Conservation (phyloP, 768 basidiomycete species). For the Mycena epipterygia region DNA sequence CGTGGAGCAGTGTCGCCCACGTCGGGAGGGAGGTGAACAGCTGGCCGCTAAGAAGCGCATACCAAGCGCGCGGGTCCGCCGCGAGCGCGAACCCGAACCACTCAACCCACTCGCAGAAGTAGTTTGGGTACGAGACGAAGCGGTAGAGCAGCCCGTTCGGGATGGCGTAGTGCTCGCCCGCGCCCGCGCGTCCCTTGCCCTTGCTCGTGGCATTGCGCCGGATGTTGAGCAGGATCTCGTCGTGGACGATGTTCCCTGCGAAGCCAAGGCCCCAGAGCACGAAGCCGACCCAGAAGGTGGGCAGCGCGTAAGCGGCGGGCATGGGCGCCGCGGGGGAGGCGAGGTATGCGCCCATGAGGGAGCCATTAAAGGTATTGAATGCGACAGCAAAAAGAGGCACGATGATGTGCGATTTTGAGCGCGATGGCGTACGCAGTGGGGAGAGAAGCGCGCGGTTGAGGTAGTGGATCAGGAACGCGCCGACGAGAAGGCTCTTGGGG, state of each 20-base stretch:
- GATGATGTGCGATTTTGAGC: slow-evolving; percentile 79
- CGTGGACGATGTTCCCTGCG: slow-evolving; percentile 86
- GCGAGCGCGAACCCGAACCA: slow-evolving; percentile 92
- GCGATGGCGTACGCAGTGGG: slow-evolving; percentile 83
- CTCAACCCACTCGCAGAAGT: slow-evolving; percentile 95
- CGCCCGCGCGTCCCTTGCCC: slow-evolving; percentile 49
- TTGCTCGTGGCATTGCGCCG: slow-evolving; percentile 69
- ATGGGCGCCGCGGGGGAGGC: slow-evolving; percentile 65
- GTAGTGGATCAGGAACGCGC: slow-evolving; percentile 83
- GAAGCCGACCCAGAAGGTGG: slow-evolving; percentile 74
- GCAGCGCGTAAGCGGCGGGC: slow-evolving; percentile 43
- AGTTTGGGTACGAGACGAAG: slow-evolving; percentile 92
- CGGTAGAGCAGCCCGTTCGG: slow-evolving; percentile 84
- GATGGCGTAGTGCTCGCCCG: slow-evolving; percentile 77
- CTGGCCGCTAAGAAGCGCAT: slow-evolving; percentile 19
- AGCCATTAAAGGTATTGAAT: slow-evolving; percentile 85
- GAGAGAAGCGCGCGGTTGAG: slow-evolving; percentile 85
- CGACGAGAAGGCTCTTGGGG: slow-evolving; percentile 65
- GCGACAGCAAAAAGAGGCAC: slow-evolving; percentile 67
- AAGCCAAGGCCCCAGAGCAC: slow-evolving; percentile 80
- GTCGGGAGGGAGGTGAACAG: slow-evolving; percentile 38
- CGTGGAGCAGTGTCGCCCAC: slow-evolving; percentile 26
- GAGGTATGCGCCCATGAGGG: slow-evolving; percentile 78
- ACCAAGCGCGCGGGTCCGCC: slow-evolving; percentile 60
- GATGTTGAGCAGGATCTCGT: slow-evolving; percentile 90